A percentile compares a stretch with the other conserved stretches of the same genome.
Evolutionary conservation across 2,329 filamentous ascomycete genomes (phyloP).

Genomic region (Colletotrichum lini): DNA sequence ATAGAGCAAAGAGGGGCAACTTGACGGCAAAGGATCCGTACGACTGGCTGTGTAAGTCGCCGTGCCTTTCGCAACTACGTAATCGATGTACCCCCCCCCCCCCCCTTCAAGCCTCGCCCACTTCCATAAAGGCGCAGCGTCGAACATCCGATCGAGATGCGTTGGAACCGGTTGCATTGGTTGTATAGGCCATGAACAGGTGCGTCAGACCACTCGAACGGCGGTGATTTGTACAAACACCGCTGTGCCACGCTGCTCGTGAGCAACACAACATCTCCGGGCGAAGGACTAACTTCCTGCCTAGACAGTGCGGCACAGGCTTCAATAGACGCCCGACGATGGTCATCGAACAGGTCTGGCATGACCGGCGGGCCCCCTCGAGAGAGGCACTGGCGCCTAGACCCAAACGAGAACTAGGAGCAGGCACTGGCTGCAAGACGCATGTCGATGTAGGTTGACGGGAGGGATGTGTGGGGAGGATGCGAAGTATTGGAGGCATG

Average conservation of each 20-base stretch:
- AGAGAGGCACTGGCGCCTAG: slow-evolving; percentile 30
- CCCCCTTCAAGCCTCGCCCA: not conserved
- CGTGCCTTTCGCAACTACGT: not conserved
- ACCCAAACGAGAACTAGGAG: slow-evolving; percentile 8
- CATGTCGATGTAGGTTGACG: slow-evolving; percentile 1
- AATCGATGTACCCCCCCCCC: not conserved
- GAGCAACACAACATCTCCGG: not conserved
- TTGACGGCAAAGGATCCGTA: not conserved
- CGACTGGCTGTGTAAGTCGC: not conserved
- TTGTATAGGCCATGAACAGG: not conserved
- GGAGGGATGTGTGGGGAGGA: slow-evolving; percentile 7
- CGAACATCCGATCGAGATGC: not conserved
- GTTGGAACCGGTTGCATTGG: not conserved
- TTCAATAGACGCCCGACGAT: not conserved
- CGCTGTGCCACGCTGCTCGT: slow-evolving; percentile 11
- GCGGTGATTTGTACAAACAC: not conserved
- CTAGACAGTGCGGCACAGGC: slow-evolving; percentile 26
- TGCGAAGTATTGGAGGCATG: slow-evolving; percentile 1
- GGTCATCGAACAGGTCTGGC: slow-evolving; percentile 14
- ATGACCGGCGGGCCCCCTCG: slow-evolving; percentile 22
- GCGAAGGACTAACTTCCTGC: slow-evolving; percentile 1
- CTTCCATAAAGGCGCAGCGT: not conserved
- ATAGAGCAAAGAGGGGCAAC: no score
- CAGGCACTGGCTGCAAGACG: slow-evolving; percentile 26
- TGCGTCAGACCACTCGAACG: not conserved